Percentiles rank a stretch among this genome's conserved stretches.
Evolutionary conservation across 2,329 filamentous ascomycete genomes (phyloP).

Genomic region (Chaetomium globosum): DNA sequence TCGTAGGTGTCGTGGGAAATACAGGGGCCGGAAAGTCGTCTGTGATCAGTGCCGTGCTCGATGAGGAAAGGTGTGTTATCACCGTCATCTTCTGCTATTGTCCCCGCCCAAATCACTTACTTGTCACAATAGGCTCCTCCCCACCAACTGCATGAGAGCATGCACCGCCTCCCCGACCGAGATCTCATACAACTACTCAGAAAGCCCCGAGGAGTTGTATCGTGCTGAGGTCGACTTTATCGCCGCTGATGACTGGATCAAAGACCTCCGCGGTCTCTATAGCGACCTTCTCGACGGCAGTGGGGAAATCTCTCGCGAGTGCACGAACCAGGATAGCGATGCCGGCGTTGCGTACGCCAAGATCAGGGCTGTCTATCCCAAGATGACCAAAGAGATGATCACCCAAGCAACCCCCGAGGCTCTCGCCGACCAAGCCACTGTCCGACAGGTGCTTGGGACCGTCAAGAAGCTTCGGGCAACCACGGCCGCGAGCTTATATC

Average conservation of each 20-base stretch:
- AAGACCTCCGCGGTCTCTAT: conserved; percentile 54
- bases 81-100: conserved; percentile 33
- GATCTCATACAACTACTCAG: conserved; percentile 57
- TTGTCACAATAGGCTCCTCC: conserved; percentile 41
- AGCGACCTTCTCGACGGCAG: conserved; percentile 51
- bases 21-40: conserved; percentile 64
- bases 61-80: conserved; percentile 53
- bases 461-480: conserved; percentile 47
- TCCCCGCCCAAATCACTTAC: neutral
- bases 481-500: conserved; percentile 49
- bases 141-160: conserved; percentile 57
- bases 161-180: conserved; percentile 65
- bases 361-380: conserved; percentile 50
- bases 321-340: conserved; percentile 45
- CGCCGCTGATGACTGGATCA: conserved; percentile 53
- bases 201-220: conserved; percentile 39
- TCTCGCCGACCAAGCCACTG: conserved; percentile 48
- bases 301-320: conserved; percentile 44
- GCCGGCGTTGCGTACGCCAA: conserved; percentile 47
- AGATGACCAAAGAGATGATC: conserved; percentile 46
- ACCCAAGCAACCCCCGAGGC: conserved; percentile 42
- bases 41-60: conserved; percentile 63
- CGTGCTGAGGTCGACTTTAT: conserved; percentile 62
- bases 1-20: conserved; percentile 62
- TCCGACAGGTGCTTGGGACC: conserved; percentile 52